Evolutionary conservation across 345 rosid genomes (phyloP), one percentile per base, ranked within the genome.

Genomic region (Boechera stricta): DNA sequence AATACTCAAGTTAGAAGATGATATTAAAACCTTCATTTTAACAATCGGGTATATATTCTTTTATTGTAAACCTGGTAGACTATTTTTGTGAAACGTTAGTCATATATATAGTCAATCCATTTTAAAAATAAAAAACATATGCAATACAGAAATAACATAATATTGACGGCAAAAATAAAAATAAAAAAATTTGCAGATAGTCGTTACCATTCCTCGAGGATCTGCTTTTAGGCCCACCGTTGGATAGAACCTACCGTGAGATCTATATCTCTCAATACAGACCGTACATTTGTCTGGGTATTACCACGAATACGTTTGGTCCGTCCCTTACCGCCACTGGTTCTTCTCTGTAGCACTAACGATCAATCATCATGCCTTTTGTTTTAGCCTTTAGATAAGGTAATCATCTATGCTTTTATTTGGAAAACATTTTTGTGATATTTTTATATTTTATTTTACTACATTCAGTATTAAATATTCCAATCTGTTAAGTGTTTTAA

Each of bases 261-360:
- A 49, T 21, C 24, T 21, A 21, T 8, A 73, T 47, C 28, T 51
- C 79, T 39, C 41, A 49, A 60, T 67, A 67, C 1, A 28, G 63
- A 3, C 74, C 62, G 74, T 68, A 15, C 52, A 68, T 51, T 38
- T 76, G 61, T 39, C 0, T 41, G 18, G 48, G 45, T 16, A 21
- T 33, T 45, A 26, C 49, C 10, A 65, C 31, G 48, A 44, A 5
- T 47, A 41, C 15, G 73, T 48, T 67, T 67, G 73, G 79, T 75
- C 73, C 24, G 36, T 33, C 73, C 61, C 79, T 74, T 59, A 58
- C 45, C 67, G 74, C 74, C 79, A 76, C 63, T 69, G 55, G 55
- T 68, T 68, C 48, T 68, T 76, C 68, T 61, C 44, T 76, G 69
- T 51, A 68, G 9, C 74, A 36, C 74, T 76, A 32, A 13, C 16